Evolutionary conservation across 345 rosid genomes (phyloP), one percentile per base, ranked within the genome.

Genomic region (Turnera subulata): DNA sequence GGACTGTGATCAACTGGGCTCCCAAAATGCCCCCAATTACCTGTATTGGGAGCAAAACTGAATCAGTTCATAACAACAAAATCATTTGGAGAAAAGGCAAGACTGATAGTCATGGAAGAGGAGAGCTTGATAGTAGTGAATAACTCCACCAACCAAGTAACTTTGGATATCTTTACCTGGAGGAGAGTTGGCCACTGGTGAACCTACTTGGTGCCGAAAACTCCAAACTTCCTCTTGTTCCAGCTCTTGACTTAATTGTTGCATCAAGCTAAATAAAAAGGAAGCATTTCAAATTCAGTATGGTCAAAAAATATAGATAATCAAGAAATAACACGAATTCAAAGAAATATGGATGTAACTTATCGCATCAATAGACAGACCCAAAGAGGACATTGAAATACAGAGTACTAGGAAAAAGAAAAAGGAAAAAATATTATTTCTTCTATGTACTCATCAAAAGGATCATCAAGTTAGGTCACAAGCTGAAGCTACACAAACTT

Each of bases 211-310:
- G 52, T 65, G 82, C 20, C 66, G 72, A 45, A 80, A 80, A 67
- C 66, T 63, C 48, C 71, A 65, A 25, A 71, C 67, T 67, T 85
- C 92, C 53, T 82, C 92, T 65, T 76, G 83, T 40, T 85, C 92
- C 68, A 75, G 50, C 40, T 85, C 92, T 60, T 71, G 88, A 71
- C 71, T 78, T 50, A 80, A 38, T 66, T 84, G 91, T 52, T 73
- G 50, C 79, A 82, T 80, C 78, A 80, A 71, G 72, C 92, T 85
- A 62, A 24, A 64, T 6, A 53, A 10, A 53, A 62, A 62, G 42
- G 23, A 35, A 15, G 18, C 52, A 23, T n/a, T 38, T 14, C n/a
- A 53, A 45, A 15, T 33, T 54, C 51, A 61, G 50, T 25, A 11
- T 39, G 53, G 11, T 38, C 13, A 12, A 49, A n/a, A n/a, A n/a